phyloP scores from a whole-genome alignment of 108 stramenopile species.

The Pseudonitzschia delicatissima region DNA sequence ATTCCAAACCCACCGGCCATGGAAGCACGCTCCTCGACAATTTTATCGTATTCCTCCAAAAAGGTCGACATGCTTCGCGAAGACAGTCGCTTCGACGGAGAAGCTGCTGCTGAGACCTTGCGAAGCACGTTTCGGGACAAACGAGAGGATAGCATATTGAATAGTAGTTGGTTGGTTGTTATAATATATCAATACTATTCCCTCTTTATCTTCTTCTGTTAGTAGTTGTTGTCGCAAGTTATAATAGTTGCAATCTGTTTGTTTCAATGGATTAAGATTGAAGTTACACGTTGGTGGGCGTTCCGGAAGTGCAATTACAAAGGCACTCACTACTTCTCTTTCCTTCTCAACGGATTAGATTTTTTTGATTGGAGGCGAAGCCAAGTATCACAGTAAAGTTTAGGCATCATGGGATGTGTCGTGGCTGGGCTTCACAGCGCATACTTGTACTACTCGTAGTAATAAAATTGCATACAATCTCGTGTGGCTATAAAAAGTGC shows the following conservation, averaged over 20 bases:
- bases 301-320: conserved; percentile 5
- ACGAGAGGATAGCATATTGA: conserved; percentile 30
- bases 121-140: conserved; percentile 27
- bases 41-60: conserved; percentile 68
- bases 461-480: too few relatives aligned
- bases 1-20: conserved; percentile 78
- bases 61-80: conserved; percentile 45
- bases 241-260: neutral
- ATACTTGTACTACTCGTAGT: too few relatives aligned
- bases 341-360: neutral
- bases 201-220: neutral
- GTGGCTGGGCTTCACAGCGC: too few relatives aligned
- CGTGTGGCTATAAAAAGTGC: too few relatives aligned
- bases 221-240: neutral
- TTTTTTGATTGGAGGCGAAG: conserved; percentile 1
- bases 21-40: conserved; percentile 82
- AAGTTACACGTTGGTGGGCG: neutral
- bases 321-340: too few relatives aligned
- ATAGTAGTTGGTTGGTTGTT: too few relatives aligned
- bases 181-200: too few relatives aligned
- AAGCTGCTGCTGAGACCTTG: conserved; percentile 16
- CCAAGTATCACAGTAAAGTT: too few relatives aligned
- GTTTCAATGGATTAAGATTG: neutral
- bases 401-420: too few relatives aligned
- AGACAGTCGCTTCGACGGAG: neutral